Evolutionary conservation across 495 filamentous ascomycete species (phyloP).

Genomic region (Lasiosphaeria ovina): DNA sequence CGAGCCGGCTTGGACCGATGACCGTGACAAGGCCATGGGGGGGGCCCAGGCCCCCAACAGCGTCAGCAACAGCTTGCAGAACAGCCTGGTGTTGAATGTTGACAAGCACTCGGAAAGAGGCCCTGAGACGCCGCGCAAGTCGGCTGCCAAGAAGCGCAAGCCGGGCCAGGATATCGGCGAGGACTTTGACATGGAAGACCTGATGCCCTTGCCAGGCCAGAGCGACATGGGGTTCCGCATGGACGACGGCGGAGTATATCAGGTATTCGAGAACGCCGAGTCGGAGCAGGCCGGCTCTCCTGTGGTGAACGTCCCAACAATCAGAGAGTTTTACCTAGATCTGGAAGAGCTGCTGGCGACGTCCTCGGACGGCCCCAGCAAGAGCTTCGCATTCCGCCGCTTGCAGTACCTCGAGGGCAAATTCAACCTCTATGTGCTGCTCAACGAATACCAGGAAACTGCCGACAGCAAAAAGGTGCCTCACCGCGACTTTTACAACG

Average conservation of each 20-base stretch:
- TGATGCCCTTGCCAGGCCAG: constrained; percentile 65
- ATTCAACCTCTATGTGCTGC: constrained; percentile 85
- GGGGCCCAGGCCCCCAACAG: constrained; percentile 39
- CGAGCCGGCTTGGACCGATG: constrained; percentile 83
- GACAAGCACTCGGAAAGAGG: constrained; percentile 28
- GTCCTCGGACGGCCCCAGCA: constrained; percentile 91
- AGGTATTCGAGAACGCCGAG: constrained; percentile 73
- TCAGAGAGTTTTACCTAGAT: constrained; percentile 93
- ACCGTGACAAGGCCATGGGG: constrained; percentile 48
- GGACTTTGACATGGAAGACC: constrained; percentile 73
- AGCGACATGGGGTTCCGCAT: constrained; percentile 72
- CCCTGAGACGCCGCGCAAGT: constrained; percentile 29
- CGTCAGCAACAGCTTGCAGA: constrained; percentile 51
- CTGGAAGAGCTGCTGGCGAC: constrained; percentile 80
- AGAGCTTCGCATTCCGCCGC: constrained; percentile 92
- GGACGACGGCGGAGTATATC: constrained; percentile 83
- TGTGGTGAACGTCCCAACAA: constrained; percentile 75
- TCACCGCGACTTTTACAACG: constrained; percentile 98
- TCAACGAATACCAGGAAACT: constrained; percentile 97
- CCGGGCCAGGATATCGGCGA: constrained; percentile 82
- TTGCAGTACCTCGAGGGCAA: constrained; percentile 95
- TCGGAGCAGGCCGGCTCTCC: constrained; percentile 62
- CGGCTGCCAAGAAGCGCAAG: constrained; percentile 63
- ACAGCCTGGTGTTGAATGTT: constrained; percentile 49
- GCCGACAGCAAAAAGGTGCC: constrained; percentile 97